Base-by-base conservation (phyloP, 805 yeast genomes). In the Metschnikowia santaceciliae region DNA sequence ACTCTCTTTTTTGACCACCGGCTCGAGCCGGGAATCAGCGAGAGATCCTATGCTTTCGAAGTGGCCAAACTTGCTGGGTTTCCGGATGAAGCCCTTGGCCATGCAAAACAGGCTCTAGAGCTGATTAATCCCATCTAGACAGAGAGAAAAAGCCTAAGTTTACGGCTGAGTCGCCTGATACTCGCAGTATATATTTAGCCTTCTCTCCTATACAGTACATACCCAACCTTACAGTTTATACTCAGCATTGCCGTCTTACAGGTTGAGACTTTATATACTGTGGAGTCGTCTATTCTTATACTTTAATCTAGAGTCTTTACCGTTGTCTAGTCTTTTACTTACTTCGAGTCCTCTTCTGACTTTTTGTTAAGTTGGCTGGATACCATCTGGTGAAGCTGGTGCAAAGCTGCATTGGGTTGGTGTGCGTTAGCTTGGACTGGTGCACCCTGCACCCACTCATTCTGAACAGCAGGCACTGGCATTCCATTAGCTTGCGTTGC, bases 11-110 rank as follows among this genome's bases (percentile, higher is more conserved):
- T 80, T 48, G 77, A 88, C 67, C 90, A 88, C 65, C 69, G 71
- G 40, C 68, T 89, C 33, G 70, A 67, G 46, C 76, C 76, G 0
- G 96, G 96, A 0, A 78, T 90, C n/a, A 81, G 90, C 60, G 74
- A 75, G 7, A 78, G 83, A 53, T 87, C 96, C 0, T 86, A 85
- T 63, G 96, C 96, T 1, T 65, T 88, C 11, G 82, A 80, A 48
- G 86, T 88, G 10, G 96, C 96, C 0, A 75, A 78, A 59, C 67
- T 83, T 60, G 95, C 96, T 0, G 95, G 95, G 0, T 85, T 88
- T 55, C 96, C 96, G 0, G 55, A 55, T 6, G 63, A 66, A 3
- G 89, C 90, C 1, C 59, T 89, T 15, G 53, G 66, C 0, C 67
- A 74, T 36, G 96, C 95, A 1, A 56, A 61, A 32, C 55, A 63